These are phyloP conservation scores for Maudiozyma barnettii DNA, from an alignment of 805 yeast genomes.

Conservation along the genomic window DNA sequence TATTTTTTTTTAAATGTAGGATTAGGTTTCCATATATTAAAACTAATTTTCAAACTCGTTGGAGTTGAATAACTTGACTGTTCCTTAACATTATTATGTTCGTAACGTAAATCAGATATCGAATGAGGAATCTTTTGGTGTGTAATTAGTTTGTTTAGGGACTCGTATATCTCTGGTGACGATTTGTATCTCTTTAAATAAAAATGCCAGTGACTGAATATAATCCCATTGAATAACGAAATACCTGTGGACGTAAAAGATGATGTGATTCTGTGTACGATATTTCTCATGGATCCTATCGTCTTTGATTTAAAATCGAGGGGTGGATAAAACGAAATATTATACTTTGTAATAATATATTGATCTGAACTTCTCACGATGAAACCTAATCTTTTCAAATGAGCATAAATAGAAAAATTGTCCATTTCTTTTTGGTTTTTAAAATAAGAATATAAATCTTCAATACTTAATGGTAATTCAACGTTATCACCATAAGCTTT, in stretches of 20 bases:
- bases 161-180: slow-evolving; percentile 24
- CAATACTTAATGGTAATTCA: slow-evolving; percentile 42
- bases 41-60: slow-evolving; percentile 33
- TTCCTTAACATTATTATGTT: background rate
- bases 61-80: too few relatives aligned
- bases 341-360: background rate
- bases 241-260: background rate
- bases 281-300: background rate
- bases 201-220: slow-evolving; percentile 16
- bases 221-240: slow-evolving; percentile 13
- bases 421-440: slow-evolving; percentile 37
- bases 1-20: slow-evolving; percentile 56
- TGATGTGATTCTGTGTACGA: background rate
- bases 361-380: slow-evolving; percentile 33
- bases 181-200: slow-evolving; percentile 15
- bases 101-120: slow-evolving; percentile 4
- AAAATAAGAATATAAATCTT: slow-evolving; percentile 51
- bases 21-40: slow-evolving; percentile 78
- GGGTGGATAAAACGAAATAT: slow-evolving; percentile 12
- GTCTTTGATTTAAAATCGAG: background rate
- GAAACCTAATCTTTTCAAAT: slow-evolving; percentile 71
- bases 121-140: slow-evolving; percentile 11
- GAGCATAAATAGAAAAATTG: slow-evolving; percentile 56
- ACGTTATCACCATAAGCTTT: slow-evolving; percentile 1
- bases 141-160: slow-evolving; percentile 25